Evolutionary conservation across 441 rosid species (phyloP), one percentile per base, ranked within the genome.

Genomic region (Flueggea neowawraea): DNA sequence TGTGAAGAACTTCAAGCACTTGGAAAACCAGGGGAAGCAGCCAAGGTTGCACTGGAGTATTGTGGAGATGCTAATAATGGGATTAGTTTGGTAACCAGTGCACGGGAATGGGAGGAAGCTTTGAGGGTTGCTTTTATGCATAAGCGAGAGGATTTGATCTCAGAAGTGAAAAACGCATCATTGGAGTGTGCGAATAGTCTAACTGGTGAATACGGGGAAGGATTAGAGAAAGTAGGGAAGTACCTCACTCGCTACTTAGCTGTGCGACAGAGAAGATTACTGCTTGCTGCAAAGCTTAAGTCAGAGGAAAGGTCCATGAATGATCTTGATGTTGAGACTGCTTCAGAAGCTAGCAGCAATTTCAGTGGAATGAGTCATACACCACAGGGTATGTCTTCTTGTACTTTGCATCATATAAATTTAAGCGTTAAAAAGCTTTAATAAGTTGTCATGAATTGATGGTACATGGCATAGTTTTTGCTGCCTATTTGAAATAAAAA

Each of bases 41-140:
- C 97, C 48, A 91, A 86, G 73, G 85, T 94, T 69, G 96, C 96
- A 54, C 74, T 94, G 32, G 99, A 89, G 32, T 89, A 91, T 67
- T 89, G 89, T 63, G 69, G 76, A 70, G 97, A 91, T 76, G 78
- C 89, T 60, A 81, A 75, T 57, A 69, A 68, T 64, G 97, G 96
- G 55, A 58, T 89, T 36, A 78, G 62, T 69, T 80, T 91, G 78
- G 80, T 91, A 67, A 82, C 86, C 67, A 78, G 60, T 71, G 96
- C 96, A 3, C 86, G 95, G 80, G 92, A 91, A 52, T 94, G 99
- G 99, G 97, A 89, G 74, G 97, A 94, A 60, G 97, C 97, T 69
- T 75, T 89, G 68, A 81, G 99, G 71, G 78, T 91, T 75, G 79
- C 96, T 58, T 86, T 83, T 71, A 65, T 86, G 88, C 81, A 87